Evolutionary conservation across 192 early-diverging fungal genomes (phyloP), one percentile per base, ranked within the genome.

Genomic region (Chytriomyces sp.): DNA sequence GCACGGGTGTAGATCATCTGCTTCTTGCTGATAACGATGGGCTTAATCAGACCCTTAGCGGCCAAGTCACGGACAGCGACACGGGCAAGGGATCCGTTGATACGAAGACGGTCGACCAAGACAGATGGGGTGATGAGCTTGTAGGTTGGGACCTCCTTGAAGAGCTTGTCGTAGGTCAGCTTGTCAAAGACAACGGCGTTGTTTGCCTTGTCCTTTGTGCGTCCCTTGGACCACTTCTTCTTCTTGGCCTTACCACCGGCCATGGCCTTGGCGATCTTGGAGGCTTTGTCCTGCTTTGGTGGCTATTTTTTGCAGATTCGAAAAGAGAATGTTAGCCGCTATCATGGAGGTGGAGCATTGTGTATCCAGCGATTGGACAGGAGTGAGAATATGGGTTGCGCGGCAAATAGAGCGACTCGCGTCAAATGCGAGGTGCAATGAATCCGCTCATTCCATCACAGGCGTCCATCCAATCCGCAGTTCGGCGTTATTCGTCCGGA

Each of bases 201-300:
- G 94, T 99, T 98, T 85, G 97, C 93, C 94, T 98, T 98, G 85
- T 99, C 98, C 96, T 98, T 98, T 78, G 96, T 95, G 92, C 97
- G 97, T 82, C 94, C 94, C 91, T 96, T 96, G 76, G 98, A 99
- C 98, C 98, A 99, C 94, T 99, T 99, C 97, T 96, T 77, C 84
- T 75, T 75, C 73, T 75, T 75, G 64, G 73, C 73, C 73, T 75
- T 75, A 5, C 73, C 73, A 53, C 73, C 73, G 61, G 73, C 73
- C 47, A 75, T 46, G 47, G 73, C 73, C 73, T 75, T 75, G 62
- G 73, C 73, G 61, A 75, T 49, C 73, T 75, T 75, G 1, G 73
- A 75, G 20, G 73, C 73, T 75, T 75, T 75, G 73, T 75, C 73
- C 65, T n/a, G 28, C 46, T 75, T 75, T 24, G 73, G 73, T 50